phyloP scores from a whole-genome alignment of 176 grass and related monocot species.

The barley (Hordeum vulgare) region MorexV3_pseudomolecules_assembly NC_058520.1:500720946-500721445 shows the following conservation, averaged over 20 bases:
- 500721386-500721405: conserved; percentile 2
- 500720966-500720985: not conserved
- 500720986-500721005: not conserved
- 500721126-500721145: conserved; percentile 61
- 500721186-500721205: conserved; percentile 13
- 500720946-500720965: conserved; percentile 50
- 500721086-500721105: conserved; percentile 61
- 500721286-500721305: conserved; percentile 23
- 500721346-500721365: not conserved
- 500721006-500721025: not conserved
- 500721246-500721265: conserved; percentile 48
- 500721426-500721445: not conserved
- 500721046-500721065: conserved; percentile 58
- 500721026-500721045: conserved; percentile 29
- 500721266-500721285: conserved; percentile 69
- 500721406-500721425: not conserved
- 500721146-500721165: conserved; percentile 63
- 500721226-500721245: conserved; percentile 58
- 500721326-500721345: not conserved
- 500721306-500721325: conserved; percentile 30
- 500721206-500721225: conserved; percentile 51
- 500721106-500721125: conserved; percentile 58
- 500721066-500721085: conserved; percentile 70
- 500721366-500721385: not conserved
- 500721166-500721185: conserved; percentile 45